phyloP scores from a whole-genome alignment of 2,329 filamentous ascomycete species.

The Fusarium palustre region DNA sequence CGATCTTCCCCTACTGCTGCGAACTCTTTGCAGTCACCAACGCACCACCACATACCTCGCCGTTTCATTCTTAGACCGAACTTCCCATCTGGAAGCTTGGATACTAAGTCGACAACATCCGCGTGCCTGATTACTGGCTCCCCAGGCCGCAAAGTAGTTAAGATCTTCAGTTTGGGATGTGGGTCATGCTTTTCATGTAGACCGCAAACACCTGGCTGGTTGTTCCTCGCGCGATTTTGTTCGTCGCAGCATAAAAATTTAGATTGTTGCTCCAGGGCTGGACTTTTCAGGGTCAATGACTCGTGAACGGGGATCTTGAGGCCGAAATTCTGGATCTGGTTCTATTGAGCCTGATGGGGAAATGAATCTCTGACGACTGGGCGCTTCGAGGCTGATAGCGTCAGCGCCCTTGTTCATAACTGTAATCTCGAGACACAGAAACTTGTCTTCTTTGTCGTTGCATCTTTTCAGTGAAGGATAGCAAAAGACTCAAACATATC shows the following conservation, averaged over 20 bases:
- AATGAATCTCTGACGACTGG: background rate
- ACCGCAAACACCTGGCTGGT: background rate
- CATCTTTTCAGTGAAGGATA: too few relatives aligned
- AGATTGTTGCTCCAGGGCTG: background rate
- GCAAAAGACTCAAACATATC: too few relatives aligned
- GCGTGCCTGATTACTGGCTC: background rate
- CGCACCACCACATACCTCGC: background rate
- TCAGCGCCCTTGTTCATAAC: background rate
- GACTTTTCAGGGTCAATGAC: background rate
- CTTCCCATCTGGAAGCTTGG: background rate
- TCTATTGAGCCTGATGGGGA: background rate
- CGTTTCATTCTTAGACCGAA: background rate
- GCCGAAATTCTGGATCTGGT: background rate
- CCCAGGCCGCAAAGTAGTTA: background rate
- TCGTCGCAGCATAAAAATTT: background rate
- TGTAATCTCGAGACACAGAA: background rate
- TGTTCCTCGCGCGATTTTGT: background rate
- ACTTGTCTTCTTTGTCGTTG: background rate
- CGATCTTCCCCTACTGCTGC: background rate
- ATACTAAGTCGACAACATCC: background rate
- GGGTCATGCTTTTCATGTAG: background rate
- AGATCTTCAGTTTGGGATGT: background rate
- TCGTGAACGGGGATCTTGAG: background rate
- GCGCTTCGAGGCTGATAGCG: background rate
- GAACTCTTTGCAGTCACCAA: background rate